phyloP scores from a whole-genome alignment of 768 basidiomycete genomes.

The Pilatotrama ljubarskyi region DNA sequence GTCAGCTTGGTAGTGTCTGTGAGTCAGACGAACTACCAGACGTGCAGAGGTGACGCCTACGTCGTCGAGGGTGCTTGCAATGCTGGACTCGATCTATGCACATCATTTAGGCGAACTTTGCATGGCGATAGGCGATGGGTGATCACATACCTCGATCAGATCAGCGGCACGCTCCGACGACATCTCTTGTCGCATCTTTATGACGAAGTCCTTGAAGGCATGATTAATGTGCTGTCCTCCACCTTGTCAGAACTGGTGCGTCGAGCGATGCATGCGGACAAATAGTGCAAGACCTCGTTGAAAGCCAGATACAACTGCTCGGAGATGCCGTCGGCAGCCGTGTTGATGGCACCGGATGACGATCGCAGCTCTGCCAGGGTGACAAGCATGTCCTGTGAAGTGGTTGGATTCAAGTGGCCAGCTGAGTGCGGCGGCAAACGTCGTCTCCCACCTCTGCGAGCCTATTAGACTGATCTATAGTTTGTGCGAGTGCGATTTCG shows the following conservation, averaged over 20 bases:
- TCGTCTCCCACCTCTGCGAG: conserved; percentile 15
- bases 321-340: neutral
- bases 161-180: neutral
- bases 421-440: neutral
- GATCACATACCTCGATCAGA: neutral
- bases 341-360: conserved; percentile 6
- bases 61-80: neutral
- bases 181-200: neutral
- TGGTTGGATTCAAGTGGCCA: no score
- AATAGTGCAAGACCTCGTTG: neutral
- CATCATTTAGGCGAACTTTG: neutral
- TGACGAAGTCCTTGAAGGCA: neutral
- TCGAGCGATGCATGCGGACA: neutral
- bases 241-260: neutral
- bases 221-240: neutral
- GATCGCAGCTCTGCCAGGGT: conserved; percentile 6
- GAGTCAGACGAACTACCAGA: neutral
- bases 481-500: conserved; percentile 39
- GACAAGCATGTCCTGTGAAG: conserved; percentile 13
- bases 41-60: neutral
- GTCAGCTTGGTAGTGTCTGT: neutral
- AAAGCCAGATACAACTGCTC: neutral
- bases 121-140: no score
- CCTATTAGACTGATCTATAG: conserved; percentile 33
- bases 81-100: neutral